Base-by-base conservation (phyloP, 371 early-diverging fungal genomes). In the Gilbertella persicaria region DNA sequence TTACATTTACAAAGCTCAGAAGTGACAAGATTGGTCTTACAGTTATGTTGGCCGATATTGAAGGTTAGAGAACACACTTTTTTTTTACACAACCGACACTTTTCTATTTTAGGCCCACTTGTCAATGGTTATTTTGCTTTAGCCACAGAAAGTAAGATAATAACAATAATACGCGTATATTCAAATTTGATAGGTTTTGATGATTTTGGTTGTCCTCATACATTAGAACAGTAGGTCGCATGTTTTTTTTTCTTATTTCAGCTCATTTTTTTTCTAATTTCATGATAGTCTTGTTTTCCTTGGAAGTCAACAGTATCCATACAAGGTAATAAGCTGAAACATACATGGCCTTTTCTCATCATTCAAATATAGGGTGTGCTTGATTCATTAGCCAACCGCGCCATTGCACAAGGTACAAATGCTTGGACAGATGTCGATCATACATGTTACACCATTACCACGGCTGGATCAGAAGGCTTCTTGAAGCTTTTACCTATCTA, bases 121-220 rank as follows among this genome's bases (percentile, higher is more conserved):
- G 86, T 86, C 20, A 82, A 83, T 33, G 87, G 87, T 12, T 85
- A 78, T 58, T 85, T 85, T 55, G 62, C 75, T 4, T 59, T 87
- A 13, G 84, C 87, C 20, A 87, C 87, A 7, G 87, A 87, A 62
- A 70, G 85, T 86, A 75, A 47, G 58, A 14, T 13, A 39, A 28
- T 21, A 13, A 39, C 16, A 28, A 7, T 33, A 33, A 33, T 13
- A 33, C 33, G 33, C 13, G 8, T 33, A 12, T 33, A 12, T 33
- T 33, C 13, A 33, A 5, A 4, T 28, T 5, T 26, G 28, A 5
- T 67, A 83, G 84, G 81, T 20, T 77, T 80, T 51, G 87, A 87
- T 53, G 87, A 87, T 57, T 81, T 72, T 70, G 86, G 86, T 17
- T 82, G 85, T 49, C 86, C 86, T 24, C 87, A 87, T 58, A 85